Evolutionary conservation across 2,329 filamentous ascomycete species (phyloP).

Genomic region (Cordyceps fumosorosea): DNA sequence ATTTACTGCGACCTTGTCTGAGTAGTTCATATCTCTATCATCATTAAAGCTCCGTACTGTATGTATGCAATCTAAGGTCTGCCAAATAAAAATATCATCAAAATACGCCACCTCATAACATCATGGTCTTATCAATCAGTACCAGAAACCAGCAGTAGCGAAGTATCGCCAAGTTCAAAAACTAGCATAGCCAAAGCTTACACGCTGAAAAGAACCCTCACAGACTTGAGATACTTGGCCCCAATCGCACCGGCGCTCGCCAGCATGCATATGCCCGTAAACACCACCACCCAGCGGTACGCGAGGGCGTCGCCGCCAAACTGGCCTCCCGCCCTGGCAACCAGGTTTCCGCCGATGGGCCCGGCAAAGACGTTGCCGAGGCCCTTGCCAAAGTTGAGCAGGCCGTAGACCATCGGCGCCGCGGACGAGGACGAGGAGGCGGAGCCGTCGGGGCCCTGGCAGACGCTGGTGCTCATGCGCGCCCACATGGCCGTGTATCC

Average conservation of each 20-base stretch:
- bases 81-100: background rate
- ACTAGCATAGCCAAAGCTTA: background rate
- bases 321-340: slow-evolving; percentile 12
- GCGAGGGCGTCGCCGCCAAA: background rate
- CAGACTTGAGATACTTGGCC: background rate
- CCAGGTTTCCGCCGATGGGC: slow-evolving; percentile 23
- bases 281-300: slow-evolving; percentile 6
- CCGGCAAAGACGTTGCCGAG: slow-evolving; percentile 26
- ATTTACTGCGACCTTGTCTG: no score
- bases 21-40: no score
- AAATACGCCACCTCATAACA: background rate
- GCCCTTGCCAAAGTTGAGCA: slow-evolving; percentile 25
- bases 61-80: background rate
- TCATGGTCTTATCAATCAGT: background rate
- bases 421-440: slow-evolving; percentile 16
- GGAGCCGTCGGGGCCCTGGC: slow-evolving; percentile 18
- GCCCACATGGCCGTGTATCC: slow-evolving; percentile 17
- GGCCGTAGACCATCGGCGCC: slow-evolving; percentile 21
- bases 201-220: background rate
- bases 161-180: background rate
- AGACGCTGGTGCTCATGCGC: slow-evolving; percentile 24
- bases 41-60: background rate
- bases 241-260: slow-evolving; percentile 3
- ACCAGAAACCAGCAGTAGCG: background rate
- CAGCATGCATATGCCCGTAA: slow-evolving; percentile 6